Percentiles rank a stretch among this genome's conserved stretches.
These are phyloP conservation scores for Irpex sp. DNA, from an alignment of 1,284 basidiomycete genomes.

Conservation along the genomic window DNA sequence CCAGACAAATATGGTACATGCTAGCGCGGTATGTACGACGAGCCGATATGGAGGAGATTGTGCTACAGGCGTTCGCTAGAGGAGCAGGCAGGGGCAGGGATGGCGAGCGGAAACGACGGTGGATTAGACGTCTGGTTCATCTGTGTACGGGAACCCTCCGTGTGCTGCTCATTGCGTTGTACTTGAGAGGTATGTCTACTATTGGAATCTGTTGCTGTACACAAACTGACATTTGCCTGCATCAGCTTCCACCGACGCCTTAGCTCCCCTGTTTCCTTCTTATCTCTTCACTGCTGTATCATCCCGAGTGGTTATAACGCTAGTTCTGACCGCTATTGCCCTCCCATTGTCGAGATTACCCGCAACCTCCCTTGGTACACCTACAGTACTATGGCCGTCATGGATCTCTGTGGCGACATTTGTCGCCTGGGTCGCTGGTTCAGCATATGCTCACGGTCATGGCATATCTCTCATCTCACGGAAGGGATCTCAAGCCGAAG, in stretches of 20 bases:
- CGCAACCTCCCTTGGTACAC: conserved; percentile 47
- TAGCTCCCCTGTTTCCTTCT: conserved; percentile 39
- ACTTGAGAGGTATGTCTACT: conserved; percentile 52
- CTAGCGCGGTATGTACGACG: conserved; percentile 61
- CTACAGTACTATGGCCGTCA: conserved; percentile 48
- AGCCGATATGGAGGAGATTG: conserved; percentile 56
- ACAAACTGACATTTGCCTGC: background rate
- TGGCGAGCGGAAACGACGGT: conserved; percentile 31
- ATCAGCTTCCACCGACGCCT: conserved; percentile 47
- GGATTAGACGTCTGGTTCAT: conserved; percentile 38
- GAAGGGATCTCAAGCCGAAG: conserved; percentile 25
- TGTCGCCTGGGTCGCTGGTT: conserved; percentile 49
- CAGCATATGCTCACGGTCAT: conserved; percentile 43
- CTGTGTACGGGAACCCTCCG: conserved; percentile 38
- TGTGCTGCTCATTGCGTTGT: conserved; percentile 50
- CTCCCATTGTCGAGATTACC: conserved; percentile 40
- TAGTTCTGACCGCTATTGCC: conserved; percentile 36
- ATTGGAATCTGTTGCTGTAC: background rate
- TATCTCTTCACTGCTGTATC: conserved; percentile 18
- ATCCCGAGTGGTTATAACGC: conserved; percentile 31
- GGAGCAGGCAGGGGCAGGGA: conserved; percentile 35
- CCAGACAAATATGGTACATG: conserved; percentile 69
- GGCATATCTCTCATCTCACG: conserved; percentile 34
- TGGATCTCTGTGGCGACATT: conserved; percentile 53
- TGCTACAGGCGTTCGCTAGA: conserved; percentile 55